Evolutionary conservation across 768 basidiomycete species (phyloP).

Genomic region (Amanita subjunquillea): DNA sequence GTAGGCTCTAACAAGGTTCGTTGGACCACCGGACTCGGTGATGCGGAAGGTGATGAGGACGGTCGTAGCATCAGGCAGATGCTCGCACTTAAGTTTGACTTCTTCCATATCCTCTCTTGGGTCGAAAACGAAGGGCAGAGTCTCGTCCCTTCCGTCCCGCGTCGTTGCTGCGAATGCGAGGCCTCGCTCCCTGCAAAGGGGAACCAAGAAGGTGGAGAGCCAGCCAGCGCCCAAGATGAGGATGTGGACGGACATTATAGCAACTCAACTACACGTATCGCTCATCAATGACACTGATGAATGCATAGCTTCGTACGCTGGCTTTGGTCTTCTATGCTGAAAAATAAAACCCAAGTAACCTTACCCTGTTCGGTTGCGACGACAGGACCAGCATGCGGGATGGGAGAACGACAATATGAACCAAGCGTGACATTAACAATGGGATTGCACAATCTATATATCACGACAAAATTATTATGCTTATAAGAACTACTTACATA

Average conservation of each 20-base stretch:
- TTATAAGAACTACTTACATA: background rate
- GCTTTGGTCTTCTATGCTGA: too few species aligned
- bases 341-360: too few species aligned
- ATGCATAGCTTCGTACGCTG: too few species aligned
- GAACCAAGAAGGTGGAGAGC: conserved; percentile 51
- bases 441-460: too few species aligned
- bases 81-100: conserved; percentile 25
- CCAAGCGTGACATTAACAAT: too few species aligned
- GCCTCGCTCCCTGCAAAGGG: conserved; percentile 31
- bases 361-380: too few species aligned
- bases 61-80: conserved; percentile 41
- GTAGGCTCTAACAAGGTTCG: conserved; percentile 37
- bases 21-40: conserved; percentile 31
- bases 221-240: conserved; percentile 62
- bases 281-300: too few species aligned
- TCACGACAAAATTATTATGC: background rate
- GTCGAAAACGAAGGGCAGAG: conserved; percentile 48
- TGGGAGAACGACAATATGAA: too few species aligned
- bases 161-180: conserved; percentile 42
- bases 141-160: conserved; percentile 37
- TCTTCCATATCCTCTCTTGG: conserved; percentile 29
- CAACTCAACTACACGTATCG: too few species aligned
- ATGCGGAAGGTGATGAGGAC: conserved; percentile 52
- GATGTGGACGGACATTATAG: conserved; percentile 13
- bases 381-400: too few species aligned